These are phyloP conservation scores for Gossypium raimondii DNA, from an alignment of 345 rosid genomes.

Conservation along the genomic window DNA sequence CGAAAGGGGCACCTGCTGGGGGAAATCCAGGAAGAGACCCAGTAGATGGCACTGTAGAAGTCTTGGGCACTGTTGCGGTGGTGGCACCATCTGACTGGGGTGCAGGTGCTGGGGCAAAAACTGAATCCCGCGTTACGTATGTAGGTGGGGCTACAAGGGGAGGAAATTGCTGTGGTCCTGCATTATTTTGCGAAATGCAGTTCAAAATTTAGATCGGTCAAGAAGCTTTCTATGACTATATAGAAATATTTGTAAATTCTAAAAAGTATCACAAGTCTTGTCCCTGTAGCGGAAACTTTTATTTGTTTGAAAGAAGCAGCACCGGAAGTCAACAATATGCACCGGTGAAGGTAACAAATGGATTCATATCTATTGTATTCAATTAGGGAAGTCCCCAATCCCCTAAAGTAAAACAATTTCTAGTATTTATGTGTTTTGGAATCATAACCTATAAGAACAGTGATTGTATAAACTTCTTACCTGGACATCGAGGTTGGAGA, in stretches of 20 bases:
- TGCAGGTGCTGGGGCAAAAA: constrained; percentile 61
- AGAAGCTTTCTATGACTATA: background rate
- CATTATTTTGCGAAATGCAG: constrained; percentile 27
- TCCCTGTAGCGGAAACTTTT: background rate
- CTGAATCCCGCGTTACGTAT: constrained; percentile 40
- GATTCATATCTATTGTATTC: background rate
- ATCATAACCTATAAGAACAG: background rate
- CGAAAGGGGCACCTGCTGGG: constrained; percentile 53
- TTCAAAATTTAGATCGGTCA: background rate
- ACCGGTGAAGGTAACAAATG: background rate
- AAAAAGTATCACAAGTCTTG: background rate
- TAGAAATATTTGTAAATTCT: background rate
- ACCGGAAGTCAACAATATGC: background rate
- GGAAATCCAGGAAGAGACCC: constrained; percentile 53
- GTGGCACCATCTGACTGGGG: constrained; percentile 36
- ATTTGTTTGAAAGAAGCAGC: background rate
- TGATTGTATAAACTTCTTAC: constrained; percentile 29
- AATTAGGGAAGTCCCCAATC: background rate
- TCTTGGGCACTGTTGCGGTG: constrained; percentile 33
- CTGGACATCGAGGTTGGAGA: constrained; percentile 88
- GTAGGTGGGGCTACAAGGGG: constrained; percentile 77
- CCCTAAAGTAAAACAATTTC: background rate
- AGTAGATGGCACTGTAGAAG: constrained; percentile 47
- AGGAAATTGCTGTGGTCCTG: constrained; percentile 71
- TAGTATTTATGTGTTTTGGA: background rate